Evolutionary conservation across 2,329 filamentous ascomycete genomes (phyloP), one percentile per base, ranked within the genome.

Genomic region (Lecanicillium sp.): DNA sequence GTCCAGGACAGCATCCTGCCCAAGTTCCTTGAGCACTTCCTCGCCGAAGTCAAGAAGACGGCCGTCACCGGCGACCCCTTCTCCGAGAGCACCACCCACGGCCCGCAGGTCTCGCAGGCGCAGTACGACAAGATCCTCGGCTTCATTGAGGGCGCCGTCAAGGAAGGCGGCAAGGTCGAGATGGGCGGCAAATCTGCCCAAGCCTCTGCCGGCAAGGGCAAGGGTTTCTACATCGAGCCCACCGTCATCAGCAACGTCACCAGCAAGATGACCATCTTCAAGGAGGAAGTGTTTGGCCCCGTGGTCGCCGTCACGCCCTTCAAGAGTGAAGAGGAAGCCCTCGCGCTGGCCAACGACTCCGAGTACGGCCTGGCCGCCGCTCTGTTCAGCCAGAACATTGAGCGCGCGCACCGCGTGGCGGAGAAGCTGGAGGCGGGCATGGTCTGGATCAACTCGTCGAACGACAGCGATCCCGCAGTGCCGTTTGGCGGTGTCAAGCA

Each of bases 51-150:
- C 47, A 72, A 75, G 52, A 68, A 72, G 17, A 76, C 78, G 27
- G 83, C 76, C 56, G 77, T 81, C 44, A 74, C 88, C 11, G 86
- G 86, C 47, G 79, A 88, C 58, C 85, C 84, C 0, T 89, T 87
- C 62, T 73, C 75, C 5, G 77, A 84, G 54, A 71, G 70, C 30
- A 87, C 84, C 1, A 86, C 83, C 68, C 85, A 89, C 59, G 86
- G 86, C 0, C 86, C 86, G 0, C 85, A 88, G 59, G 78, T 88
- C 38, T 84, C 83, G 5, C 83, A 83, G 60, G 65, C 71, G 7
- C 86, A 90, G 60, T 86, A 84, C 57, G 83, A 89, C 43, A 73
- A 79, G 32, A 76, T 91, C 2, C 70, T 90, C 23, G 73, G 73
- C 1, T 91, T 84, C 61, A 80, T 90, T 37, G 78, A 88, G 48